Percentiles rank a stretch among this genome's conserved stretches.
phyloP scores from a whole-genome alignment of 192 early-diverging fungal genomes.

The Backusella mclennaniae region DNA sequence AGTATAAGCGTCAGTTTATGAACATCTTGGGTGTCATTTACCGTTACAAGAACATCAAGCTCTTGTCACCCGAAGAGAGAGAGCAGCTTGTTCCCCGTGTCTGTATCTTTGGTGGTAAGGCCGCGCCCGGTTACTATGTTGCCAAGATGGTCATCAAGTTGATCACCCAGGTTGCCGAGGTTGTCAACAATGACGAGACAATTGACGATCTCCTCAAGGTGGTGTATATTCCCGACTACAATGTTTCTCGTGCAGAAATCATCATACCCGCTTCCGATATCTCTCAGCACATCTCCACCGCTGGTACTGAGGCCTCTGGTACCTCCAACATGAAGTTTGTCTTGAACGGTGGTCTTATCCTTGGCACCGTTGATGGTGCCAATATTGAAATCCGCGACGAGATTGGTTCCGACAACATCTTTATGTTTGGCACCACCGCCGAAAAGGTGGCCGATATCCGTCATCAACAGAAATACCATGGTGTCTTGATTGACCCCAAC shows the following conservation, averaged over 20 bases:
- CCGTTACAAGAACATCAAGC: constrained; percentile 85
- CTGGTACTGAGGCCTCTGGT: constrained; percentile 98
- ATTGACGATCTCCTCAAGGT: constrained; percentile 89
- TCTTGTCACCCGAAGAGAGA: constrained; percentile 68
- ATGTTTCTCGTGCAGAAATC: constrained; percentile 93
- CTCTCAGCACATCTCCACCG: constrained; percentile 99
- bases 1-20: constrained; percentile 99
- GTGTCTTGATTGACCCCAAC: constrained; percentile 72
- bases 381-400: constrained; percentile 99
- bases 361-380: constrained; percentile 97
- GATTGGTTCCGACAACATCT: constrained; percentile 96
- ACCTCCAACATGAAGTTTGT: constrained; percentile 99
- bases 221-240: constrained; percentile 97
- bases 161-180: constrained; percentile 89
- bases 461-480: constrained; percentile 83
- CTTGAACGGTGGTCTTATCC: constrained; percentile 95
- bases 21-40: constrained; percentile 95
- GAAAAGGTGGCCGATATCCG: constrained; percentile 93
- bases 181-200: constrained; percentile 84
- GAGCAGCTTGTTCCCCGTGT: constrained; percentile 79
- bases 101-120: constrained; percentile 95
- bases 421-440: constrained; percentile 91
- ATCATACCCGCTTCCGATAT: constrained; percentile 98
- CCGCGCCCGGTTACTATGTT: constrained; percentile 96
- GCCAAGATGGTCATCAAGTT: constrained; percentile 99